These are phyloP conservation scores for Boletellus sp. DNA, from an alignment of 768 basidiomycete species.

Conservation along the genomic window DNA sequence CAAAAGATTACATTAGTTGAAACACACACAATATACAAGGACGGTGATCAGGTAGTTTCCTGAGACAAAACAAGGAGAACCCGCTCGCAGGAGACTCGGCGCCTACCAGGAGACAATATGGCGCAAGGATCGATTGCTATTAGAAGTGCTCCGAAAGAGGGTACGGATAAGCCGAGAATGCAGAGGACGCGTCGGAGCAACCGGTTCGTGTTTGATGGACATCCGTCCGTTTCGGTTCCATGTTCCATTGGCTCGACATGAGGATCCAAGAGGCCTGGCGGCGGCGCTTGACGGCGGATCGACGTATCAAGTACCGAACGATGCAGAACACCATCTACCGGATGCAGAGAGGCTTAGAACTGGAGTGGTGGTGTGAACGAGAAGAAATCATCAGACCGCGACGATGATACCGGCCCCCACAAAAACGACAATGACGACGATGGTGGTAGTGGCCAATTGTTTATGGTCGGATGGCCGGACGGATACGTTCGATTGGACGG, in stretches of 20 bases:
- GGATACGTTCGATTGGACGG: not conserved
- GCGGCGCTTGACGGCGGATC: conserved; percentile 17
- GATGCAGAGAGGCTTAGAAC: not conserved
- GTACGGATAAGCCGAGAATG: conserved; percentile 15
- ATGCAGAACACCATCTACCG: conserved; percentile 11
- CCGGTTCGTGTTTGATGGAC: too few relatives aligned
- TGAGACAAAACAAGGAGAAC: not conserved
- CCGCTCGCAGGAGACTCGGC: not conserved
- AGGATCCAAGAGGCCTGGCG: conserved; percentile 27
- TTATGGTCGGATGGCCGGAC: not conserved
- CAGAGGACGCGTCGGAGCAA: conserved; percentile 13
- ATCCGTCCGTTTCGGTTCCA: conserved; percentile 11
- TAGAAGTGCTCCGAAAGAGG: conserved; percentile 16
- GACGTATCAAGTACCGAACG: conserved; percentile 15
- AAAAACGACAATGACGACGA: not conserved
- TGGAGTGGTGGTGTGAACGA: not conserved
- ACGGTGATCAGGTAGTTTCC: not conserved
- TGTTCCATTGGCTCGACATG: conserved; percentile 18
- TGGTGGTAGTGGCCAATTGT: not conserved
- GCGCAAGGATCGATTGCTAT: not conserved
- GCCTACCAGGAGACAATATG: too few relatives aligned
- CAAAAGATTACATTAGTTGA: not conserved
- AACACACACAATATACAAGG: too few relatives aligned
- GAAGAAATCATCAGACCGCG: conserved; percentile 8
- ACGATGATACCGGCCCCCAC: conserved; percentile 1